These are phyloP conservation scores for Erysimum cheiranthoides DNA, from an alignment of 345 rosid species.

Conservation along the genomic window DNA sequence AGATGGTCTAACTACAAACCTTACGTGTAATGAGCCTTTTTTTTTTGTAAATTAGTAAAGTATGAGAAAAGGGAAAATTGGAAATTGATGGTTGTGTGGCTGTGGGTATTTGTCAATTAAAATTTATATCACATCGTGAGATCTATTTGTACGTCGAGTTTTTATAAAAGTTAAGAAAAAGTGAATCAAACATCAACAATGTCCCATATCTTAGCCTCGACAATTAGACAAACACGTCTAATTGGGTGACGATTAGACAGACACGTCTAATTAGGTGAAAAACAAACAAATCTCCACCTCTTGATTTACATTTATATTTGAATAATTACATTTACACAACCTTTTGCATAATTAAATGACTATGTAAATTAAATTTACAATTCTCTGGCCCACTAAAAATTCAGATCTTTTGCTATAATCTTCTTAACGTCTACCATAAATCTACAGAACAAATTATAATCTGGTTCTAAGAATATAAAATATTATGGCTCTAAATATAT, in stretches of 20 bases:
- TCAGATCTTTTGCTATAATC: too few species aligned
- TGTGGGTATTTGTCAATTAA: neutral
- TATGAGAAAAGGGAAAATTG: neutral
- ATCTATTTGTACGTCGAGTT: constrained; percentile 1
- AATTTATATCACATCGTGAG: constrained; percentile 11
- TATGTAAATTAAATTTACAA: neutral
- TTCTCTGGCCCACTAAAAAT: too few species aligned
- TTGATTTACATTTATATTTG: neutral
- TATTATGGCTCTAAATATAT: neutral
- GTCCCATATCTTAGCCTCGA: constrained; percentile 19
- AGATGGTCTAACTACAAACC: neutral
- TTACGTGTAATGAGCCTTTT: neutral
- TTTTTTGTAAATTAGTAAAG: neutral
- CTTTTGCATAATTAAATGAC: neutral
- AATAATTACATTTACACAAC: neutral
- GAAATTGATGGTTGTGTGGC: constrained; percentile 23
- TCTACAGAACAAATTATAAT: neutral
- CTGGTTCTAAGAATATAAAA: neutral
- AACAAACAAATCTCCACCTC: neutral
- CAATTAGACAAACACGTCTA: constrained; percentile 13
- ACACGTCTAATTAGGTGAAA: neutral
- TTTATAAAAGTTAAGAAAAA: neutral
- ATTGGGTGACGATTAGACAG: constrained; percentile 12
- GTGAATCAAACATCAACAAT: constrained; percentile 16
- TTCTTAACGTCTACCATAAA: neutral